A percentile compares a stretch with the other conserved stretches of the same genome.
Evolutionary conservation across 2,329 filamentous ascomycete species (phyloP).

Genomic region (Hypoxylon sp.): DNA sequence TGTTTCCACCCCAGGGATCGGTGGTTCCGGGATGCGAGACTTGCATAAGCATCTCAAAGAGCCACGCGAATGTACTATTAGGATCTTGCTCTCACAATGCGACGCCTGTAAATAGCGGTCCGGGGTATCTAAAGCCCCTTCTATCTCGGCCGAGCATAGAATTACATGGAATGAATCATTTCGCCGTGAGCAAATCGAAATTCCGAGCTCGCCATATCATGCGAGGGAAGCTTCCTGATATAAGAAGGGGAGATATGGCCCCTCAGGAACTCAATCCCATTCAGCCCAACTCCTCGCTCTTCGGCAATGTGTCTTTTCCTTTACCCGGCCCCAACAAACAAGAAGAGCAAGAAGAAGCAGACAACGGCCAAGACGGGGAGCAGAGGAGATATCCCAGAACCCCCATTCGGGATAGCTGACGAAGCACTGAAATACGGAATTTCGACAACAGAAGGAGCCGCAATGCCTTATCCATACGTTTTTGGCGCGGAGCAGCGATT

Average conservation of each 20-base stretch:
- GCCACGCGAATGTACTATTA: conserved; percentile 12
- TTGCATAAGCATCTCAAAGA: conserved; percentile 24
- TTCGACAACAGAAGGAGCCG: background rate
- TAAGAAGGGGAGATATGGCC: conserved; percentile 8
- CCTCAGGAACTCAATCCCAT: background rate
- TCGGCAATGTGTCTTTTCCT: conserved; percentile 44
- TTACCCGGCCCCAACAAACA: conserved; percentile 31
- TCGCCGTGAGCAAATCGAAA: background rate
- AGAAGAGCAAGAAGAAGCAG: conserved; percentile 31
- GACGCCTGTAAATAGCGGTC: conserved; percentile 29
- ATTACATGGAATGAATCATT: conserved; percentile 20
- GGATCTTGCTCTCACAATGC: conserved; percentile 36
- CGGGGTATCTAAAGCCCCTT: conserved; percentile 25
- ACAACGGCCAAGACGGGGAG: conserved; percentile 9
- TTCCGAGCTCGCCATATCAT: background rate
- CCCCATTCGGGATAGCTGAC: conserved; percentile 9
- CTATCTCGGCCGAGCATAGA: conserved; percentile 26
- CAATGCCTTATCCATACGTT: conserved; percentile 16
- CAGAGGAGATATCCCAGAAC: conserved; percentile 12
- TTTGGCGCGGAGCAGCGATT: conserved; percentile 29
- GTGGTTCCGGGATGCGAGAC: conserved; percentile 21
- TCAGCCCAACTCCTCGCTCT: conserved; percentile 1
- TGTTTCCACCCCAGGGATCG: conserved; percentile 3
- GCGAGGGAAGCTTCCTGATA: background rate
- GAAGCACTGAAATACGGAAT: conserved; percentile 19